Base-by-base conservation (phyloP, 805 yeast species). In the Clavispora carvajalis region DNA sequence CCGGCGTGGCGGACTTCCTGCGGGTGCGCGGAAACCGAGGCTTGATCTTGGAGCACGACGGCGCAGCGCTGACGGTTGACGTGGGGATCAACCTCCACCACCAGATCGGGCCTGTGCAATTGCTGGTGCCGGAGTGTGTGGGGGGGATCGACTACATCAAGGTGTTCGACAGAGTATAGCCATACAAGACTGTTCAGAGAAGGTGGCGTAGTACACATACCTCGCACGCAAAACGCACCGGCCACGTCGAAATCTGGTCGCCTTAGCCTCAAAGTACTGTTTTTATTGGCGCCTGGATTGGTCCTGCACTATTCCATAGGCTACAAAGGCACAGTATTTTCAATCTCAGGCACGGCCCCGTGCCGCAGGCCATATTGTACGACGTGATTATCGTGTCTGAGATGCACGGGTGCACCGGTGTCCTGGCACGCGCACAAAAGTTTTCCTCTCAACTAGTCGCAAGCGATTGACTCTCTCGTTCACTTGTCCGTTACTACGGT, bases 21-120 rank as follows among this genome's bases (percentile, higher is more conserved):
- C 22, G 36, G 3, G 39, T 44, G 1, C 52, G 53, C 12, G 44
- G 46, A 1, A 51, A 44, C 23, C 54, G 59, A 10, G 98, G 96
- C 0, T 57, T 91, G 34, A 80, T 91, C 24, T 73, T 91, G 40
- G 97, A 90, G 53, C 98, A 91, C 58, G 99, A 91, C 62, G 83
- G 82, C 5, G 66, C 79, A 21, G 56, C 62, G 8, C 70, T 66
- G 28, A 86, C 95, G 0, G 91, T 86, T 4, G 69, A 80, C 47
- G 77, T 80, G 8, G 98, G 79, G 0, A 64, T 82, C 31, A 76
- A 77, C 25, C 70, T 85, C 11, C 59, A 69, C 41, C 50, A 54
- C 16, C 69, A 72, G 4, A 65, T 85, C 4, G 52, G 61, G 8
- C 69, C 75, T 33, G 21, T 37, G 29, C 95, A 87, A 57, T 46